Evolutionary conservation across 106 monocot species (phyloP), one percentile per base, ranked within the genome.

Genomic region (Allium sativum): DNA sequence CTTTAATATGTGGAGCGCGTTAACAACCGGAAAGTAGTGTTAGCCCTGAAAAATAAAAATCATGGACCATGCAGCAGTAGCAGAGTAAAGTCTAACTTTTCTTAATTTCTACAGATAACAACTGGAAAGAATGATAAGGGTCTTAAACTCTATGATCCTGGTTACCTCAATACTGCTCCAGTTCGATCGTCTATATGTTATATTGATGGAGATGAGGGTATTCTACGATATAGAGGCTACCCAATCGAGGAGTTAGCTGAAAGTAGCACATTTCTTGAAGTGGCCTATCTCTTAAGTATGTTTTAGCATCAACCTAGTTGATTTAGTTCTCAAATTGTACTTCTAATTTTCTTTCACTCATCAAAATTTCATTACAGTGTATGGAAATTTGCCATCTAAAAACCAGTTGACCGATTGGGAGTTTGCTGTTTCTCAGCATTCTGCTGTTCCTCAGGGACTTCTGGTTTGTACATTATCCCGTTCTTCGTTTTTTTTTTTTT

Each of bases 201-300:
- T 58, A 99, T 99, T 65, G 98, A 99, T 69, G 98, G 98, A 62
- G 98, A 99, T 65, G 88, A 92, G 59, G 98, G 98, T 47, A 92
- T 99, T 64, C 85, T 99, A 48, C 73, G 85, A 40, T 99, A 99
- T 66, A 88, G 98, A 56, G 98, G 98, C 13, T 99, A 92, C 56
- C 88, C 98, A 19, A 99, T 92, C 31, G 98, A 99, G 78, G 98
- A 99, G 64, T 73, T 92, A 62, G 84, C 98, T 66, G 88, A 92
- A 63, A 88, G 72, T 52, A 92, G 92, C 73, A 73, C 98, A n/a
- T 99, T 81, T 70, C 59, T 85, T 57, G 98, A 99, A 66, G 91
- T 99, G 48, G 87, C 98, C 0, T 99, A 92, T 77, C 83, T 92
- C 42, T 73, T 92, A 77, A 79, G 98, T 99, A 69, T 92, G 85